Percentiles rank a stretch among this genome's conserved stretches.
These are phyloP conservation scores for Digitaria exilis DNA, from an alignment of 202 grass and related monocot genomes.

Conservation along the genomic window DNA sequence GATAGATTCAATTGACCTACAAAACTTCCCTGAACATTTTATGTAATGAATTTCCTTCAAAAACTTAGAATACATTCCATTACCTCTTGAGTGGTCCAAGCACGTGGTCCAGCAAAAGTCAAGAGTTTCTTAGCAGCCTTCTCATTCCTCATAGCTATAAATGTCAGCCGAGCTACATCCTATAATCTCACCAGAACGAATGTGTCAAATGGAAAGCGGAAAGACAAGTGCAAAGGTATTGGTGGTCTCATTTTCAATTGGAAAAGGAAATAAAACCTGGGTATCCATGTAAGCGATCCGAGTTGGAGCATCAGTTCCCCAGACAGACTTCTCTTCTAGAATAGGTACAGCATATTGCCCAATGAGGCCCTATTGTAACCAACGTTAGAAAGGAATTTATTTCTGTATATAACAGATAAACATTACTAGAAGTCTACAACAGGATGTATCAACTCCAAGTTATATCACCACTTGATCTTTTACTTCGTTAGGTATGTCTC, in stretches of 20 bases:
- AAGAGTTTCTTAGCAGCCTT: slow-evolving; percentile 76
- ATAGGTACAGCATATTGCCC: slow-evolving; percentile 99
- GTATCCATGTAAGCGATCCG: slow-evolving; percentile 98
- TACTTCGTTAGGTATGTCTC: not conserved
- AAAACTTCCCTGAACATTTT: not conserved
- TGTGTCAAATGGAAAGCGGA: slow-evolving; percentile 34
- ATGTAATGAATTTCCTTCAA: slow-evolving; percentile 39
- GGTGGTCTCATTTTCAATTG: slow-evolving; percentile 9
- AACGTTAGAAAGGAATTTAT: slow-evolving; percentile 34
- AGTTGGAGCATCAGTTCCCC: slow-evolving; percentile 98
- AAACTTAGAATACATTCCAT: not conserved
- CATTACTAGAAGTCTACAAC: not conserved
- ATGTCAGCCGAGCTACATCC: slow-evolving; percentile 89
- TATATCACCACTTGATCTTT: not conserved
- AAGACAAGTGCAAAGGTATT: not conserved
- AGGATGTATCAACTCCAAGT: not conserved
- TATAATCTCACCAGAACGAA: slow-evolving; percentile 45
- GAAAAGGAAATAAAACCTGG: slow-evolving; percentile 54
- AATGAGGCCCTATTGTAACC: slow-evolving; percentile 73
- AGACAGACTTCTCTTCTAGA: slow-evolving; percentile 97
- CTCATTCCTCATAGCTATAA: slow-evolving; percentile 89
- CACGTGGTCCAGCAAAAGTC: slow-evolving; percentile 91
- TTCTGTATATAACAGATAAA: slow-evolving; percentile 14
- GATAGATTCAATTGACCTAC: slow-evolving; percentile 8
- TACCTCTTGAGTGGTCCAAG: slow-evolving; percentile 99